Conservation (phyloP, 2,329 filamentous ascomycete species). For the Clarireedia sp. region DNA sequence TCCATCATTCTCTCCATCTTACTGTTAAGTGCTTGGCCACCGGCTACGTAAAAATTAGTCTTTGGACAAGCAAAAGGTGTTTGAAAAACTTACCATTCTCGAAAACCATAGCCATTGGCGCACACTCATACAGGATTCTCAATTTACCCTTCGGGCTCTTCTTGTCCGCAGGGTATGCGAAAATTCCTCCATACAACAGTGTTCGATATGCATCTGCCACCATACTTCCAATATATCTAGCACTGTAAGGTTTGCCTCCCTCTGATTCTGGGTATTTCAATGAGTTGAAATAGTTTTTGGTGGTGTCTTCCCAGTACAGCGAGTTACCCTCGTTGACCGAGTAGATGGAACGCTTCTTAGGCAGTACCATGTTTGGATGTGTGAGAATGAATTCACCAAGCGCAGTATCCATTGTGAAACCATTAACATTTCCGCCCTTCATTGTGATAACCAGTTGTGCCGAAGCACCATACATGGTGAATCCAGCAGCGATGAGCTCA, state of each 20-base stretch:
- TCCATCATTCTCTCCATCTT: constrained; percentile 87
- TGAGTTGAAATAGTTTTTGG: constrained; percentile 80
- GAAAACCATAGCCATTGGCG: constrained; percentile 97
- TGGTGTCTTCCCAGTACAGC: constrained; percentile 86
- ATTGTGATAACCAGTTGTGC: constrained; percentile 96
- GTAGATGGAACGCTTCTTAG: constrained; percentile 77
- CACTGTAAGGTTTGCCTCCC: constrained; percentile 81
- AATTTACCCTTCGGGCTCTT: constrained; percentile 99
- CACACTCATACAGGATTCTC: constrained; percentile 94
- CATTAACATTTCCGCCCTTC: constrained; percentile 85
- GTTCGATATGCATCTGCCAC: constrained; percentile 97
- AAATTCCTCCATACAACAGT: constrained; percentile 89
- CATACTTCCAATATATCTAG: constrained; percentile 96
- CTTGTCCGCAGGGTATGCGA: constrained; percentile 95
- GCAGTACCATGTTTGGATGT: constrained; percentile 88
- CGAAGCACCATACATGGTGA: constrained; percentile 99
- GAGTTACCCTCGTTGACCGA: constrained; percentile 98
- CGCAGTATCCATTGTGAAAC: constrained; percentile 94
- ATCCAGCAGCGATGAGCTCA: constrained; percentile 88
- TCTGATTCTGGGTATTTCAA: constrained; percentile 69
- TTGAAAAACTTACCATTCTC: constrained; percentile 70
- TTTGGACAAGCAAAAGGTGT: neutral
- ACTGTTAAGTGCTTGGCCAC: constrained; percentile 85
- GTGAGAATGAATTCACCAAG: constrained; percentile 98
- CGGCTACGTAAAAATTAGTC: constrained; percentile 50